Conservation (phyloP, 2,329 filamentous ascomycete genomes). For the Scytalidium lignicola region DNA sequence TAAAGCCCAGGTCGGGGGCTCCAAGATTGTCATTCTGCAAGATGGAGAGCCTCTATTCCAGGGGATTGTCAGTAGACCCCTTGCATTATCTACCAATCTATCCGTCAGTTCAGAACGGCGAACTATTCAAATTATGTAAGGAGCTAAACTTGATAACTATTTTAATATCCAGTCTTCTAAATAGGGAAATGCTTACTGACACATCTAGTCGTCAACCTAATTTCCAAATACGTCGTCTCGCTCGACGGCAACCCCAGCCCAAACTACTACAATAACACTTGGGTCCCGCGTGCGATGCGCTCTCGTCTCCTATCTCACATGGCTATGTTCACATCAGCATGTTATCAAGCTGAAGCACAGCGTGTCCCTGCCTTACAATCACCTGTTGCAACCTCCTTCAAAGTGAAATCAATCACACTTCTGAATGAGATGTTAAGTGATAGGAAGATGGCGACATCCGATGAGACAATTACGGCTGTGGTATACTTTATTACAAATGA, state of each 20-base stretch:
- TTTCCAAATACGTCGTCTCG: conserved; percentile 46
- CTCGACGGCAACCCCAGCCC: conserved; percentile 44
- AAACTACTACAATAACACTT: conserved; percentile 39
- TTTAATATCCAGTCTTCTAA: no score
- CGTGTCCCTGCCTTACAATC: conserved; percentile 31
- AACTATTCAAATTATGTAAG: conserved; percentile 44
- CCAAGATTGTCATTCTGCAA: conserved; percentile 10
- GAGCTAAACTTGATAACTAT: no score
- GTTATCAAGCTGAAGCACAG: conserved; percentile 45
- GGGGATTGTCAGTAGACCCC: conserved; percentile 27
- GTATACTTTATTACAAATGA: conserved; percentile 45
- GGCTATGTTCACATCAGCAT: conserved; percentile 45
- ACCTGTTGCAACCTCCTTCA: conserved; percentile 9
- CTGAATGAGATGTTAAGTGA: conserved; percentile 41
- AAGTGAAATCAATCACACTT: conserved; percentile 33
- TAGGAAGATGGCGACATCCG: conserved; percentile 32
- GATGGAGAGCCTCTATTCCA: conserved; percentile 19
- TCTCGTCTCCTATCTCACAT: conserved; percentile 45
- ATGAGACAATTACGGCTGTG: conserved; percentile 42
- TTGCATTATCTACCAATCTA: conserved; percentile 37
- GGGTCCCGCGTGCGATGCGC: conserved; percentile 42
- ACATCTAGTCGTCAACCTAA: conserved; percentile 39
- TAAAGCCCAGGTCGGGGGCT: conserved; percentile 3
- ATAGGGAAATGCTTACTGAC: no score
- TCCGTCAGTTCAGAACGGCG: conserved; percentile 38